These are phyloP conservation scores for Puya raimondii DNA, from an alignment of 176 grass and related monocot genomes.

Conservation along the genomic window DNA sequence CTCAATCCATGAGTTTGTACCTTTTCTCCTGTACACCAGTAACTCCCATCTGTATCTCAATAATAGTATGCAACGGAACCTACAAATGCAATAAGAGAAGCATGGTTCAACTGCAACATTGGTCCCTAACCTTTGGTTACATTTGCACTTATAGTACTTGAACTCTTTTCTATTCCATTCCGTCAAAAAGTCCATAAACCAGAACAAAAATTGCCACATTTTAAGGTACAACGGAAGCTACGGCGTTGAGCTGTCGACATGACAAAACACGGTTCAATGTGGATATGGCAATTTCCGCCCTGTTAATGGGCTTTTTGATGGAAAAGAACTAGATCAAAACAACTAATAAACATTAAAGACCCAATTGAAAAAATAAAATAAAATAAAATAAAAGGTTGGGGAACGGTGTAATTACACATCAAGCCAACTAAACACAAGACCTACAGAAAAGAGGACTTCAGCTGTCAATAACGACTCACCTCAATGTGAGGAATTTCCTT, in stretches of 20 bases:
- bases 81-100: slow-evolving; percentile 17
- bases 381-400: too few relatives aligned
- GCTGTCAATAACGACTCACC: slow-evolving; percentile 26
- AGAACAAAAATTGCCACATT: too few relatives aligned
- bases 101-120: not conserved
- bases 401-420: too few relatives aligned
- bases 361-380: too few relatives aligned
- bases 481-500: slow-evolving; percentile 89
- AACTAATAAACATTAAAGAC: not conserved
- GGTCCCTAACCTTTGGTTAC: not conserved
- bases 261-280: too few relatives aligned
- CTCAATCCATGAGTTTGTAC: slow-evolving; percentile 96
- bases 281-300: too few relatives aligned
- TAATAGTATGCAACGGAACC: slow-evolving; percentile 95
- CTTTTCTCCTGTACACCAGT: slow-evolving; percentile 93
- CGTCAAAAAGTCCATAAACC: too few relatives aligned
- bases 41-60: slow-evolving; percentile 99
- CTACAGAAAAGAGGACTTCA: too few relatives aligned
- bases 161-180: not conserved
- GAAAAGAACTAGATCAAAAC: not conserved
- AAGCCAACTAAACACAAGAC: too few relatives aligned
- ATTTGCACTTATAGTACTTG: not conserved
- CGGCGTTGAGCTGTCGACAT: too few relatives aligned
- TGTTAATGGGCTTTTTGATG: too few relatives aligned
- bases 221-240: too few relatives aligned